Base-by-base conservation (phyloP, 2,329 filamentous ascomycete genomes). In the Trichophyton verrucosum region DNA sequence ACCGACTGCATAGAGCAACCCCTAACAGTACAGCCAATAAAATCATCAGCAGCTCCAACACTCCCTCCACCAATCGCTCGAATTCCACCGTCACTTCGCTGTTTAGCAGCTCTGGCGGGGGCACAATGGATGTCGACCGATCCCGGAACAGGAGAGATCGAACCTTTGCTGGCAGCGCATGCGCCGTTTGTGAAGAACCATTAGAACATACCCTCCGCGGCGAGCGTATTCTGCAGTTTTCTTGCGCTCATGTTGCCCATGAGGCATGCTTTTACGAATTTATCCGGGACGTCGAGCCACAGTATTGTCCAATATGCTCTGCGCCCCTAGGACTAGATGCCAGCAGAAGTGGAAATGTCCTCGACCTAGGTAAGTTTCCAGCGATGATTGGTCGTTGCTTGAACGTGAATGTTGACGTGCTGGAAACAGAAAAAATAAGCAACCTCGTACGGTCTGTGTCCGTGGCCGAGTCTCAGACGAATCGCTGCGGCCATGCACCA, bases 231-330 rank as follows among this genome's bases (percentile, higher is more conserved):
- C 79, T 99, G 60, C 94, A 97, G 72, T 94, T 99, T 69, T 95
- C 91, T 4, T 99, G 94, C 75, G 84, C 86, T n/a, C 94, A 99
- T 75, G 92, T 99, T 63, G 91, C 92, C 9, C 94, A 99, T 72
- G 94, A 97, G 74, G 94, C 92, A 40, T 99, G 94, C 76, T 97
- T 99, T 72, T 97, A 97, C 76, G 94, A 99, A 75, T 96, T 95
- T 72, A 95, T 99, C 68, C 88, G 89, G 69, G 92, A 96, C 70
- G 88, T 92, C 62, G 91, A 97, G 67, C 89, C 89, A 59, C 91
- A 97, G 69, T 91, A 90, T 70, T 99, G 94, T 75, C 94, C 94
- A 30, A 88, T 89, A 65, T 99, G 94, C 75, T 88, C 96, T 78
- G 88, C 91, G 65, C 91, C 94, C 20, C 77, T 99, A 59, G 90